Conservation (phyloP, 768 basidiomycete genomes). For the Xerocomellus dryophilus region DNA sequence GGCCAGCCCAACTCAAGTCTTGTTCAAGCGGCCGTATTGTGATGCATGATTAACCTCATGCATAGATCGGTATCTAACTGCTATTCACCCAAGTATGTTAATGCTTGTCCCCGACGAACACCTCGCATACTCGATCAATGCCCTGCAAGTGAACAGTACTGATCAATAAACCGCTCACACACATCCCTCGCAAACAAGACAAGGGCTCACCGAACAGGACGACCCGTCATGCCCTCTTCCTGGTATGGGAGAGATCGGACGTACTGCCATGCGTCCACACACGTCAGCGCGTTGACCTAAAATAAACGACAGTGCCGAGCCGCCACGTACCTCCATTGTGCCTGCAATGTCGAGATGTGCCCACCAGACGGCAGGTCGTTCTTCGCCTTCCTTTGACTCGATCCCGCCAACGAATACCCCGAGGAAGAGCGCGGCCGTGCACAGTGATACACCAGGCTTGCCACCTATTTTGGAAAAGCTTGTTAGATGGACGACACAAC, state of each 20-base stretch:
- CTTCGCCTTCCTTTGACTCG: conserved; percentile 55
- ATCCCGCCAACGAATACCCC: conserved; percentile 78
- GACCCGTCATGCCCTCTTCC: conserved; percentile 75
- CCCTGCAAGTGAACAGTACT: conserved; percentile 16
- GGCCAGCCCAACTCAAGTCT: too few relatives aligned
- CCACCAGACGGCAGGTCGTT: conserved; percentile 62
- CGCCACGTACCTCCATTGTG: conserved; percentile 59
- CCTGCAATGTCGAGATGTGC: conserved; percentile 87
- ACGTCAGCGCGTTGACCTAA: neutral
- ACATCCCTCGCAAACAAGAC: neutral
- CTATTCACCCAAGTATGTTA: neutral
- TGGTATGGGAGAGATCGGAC: conserved; percentile 58
- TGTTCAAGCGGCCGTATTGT: neutral
- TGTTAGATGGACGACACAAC: conserved; percentile 1
- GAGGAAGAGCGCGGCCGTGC: conserved; percentile 85
- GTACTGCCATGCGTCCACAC: conserved; percentile 33
- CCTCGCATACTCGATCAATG: conserved; percentile 33
- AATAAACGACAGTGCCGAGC: conserved; percentile 6
- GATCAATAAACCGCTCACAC: neutral
- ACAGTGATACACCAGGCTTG: conserved; percentile 60
- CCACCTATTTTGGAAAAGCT: conserved; percentile 57
- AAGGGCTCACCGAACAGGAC: conserved; percentile 66
- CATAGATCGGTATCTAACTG: neutral
- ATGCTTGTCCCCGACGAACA: conserved; percentile 24
- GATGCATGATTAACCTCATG: neutral